Base-by-base conservation (phyloP, 257 asterid species). In the Fraxinus americana region DNA sequence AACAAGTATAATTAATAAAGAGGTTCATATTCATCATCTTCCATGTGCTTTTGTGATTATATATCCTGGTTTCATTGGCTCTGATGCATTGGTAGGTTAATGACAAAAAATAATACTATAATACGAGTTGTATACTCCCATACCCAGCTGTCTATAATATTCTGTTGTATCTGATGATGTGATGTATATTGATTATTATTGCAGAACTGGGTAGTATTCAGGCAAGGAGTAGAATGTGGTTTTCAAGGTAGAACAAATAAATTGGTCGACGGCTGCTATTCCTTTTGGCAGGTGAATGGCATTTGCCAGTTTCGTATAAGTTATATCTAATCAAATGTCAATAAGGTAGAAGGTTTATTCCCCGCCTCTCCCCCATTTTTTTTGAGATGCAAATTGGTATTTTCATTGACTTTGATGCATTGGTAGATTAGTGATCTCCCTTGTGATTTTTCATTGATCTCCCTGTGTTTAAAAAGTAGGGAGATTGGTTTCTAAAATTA, bases 231-330 rank as follows among this genome's bases (percentile, higher is more conserved):
- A 75, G 99, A 96, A 84, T 94, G 93, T 77, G 99, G 99, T 77
- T 93, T 96, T 86, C 99, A 96, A 86, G 99, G 99, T 65, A 91
- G 99, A 87, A 91, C 98, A 81, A 96, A 96, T 83, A 96, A 96
- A 84, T 81, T 96, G 88, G 99, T 96, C 35, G 99, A 96, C 70
- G 99, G 98, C 67, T 96, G 99, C 91, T 96, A 96, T 86, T 96
- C 99, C 43, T 96, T 93, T 85, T 96, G 99, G 99, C 99, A 96
- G 98, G 99, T 91, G 76, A 86, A 48, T 67, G 72, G 36, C 71
- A 66, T 73, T 70, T 68, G 25, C 9, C 41, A 57, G 68, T 67
- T 21, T 67, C 81, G 65, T 61, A 21, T 27, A 38, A 52, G 67
- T 75, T 63, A 30, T 50, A 67, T 39, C 35, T 29, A 30, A 48